Percentiles rank a stretch among this genome's conserved stretches.
These are phyloP conservation scores for Ceratocystis colombiana DNA, from an alignment of 2,329 filamentous ascomycete species.

Conservation along the genomic window DNA sequence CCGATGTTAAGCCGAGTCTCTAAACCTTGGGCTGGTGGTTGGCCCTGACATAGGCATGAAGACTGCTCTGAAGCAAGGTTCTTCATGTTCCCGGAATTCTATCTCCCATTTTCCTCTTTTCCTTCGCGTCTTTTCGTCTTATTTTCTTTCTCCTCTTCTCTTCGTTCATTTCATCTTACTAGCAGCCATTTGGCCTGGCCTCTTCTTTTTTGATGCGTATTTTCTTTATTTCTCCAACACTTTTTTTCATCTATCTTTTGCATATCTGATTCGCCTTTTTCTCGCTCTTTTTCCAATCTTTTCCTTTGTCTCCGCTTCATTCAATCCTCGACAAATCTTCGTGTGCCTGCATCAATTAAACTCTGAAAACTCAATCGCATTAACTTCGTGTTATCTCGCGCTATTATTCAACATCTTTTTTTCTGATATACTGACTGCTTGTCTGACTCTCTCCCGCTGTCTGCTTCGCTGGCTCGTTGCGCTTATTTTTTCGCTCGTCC, in stretches of 20 bases:
- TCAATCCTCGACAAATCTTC: background rate
- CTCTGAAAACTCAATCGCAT: conserved; percentile 5
- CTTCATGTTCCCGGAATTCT: background rate
- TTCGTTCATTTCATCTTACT: background rate
- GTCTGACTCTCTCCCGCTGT: background rate
- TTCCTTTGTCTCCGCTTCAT: conserved; percentile 13
- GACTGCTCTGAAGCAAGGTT: background rate
- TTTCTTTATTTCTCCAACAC: conserved; percentile 11
- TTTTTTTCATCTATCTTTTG: conserved; percentile 3
- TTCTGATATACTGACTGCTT: no score
- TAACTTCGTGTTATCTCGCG: conserved; percentile 12
- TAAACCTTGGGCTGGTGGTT: no score
- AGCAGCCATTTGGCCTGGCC: no score
- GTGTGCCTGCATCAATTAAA: conserved; percentile 11
- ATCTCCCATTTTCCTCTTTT: conserved; percentile 7
- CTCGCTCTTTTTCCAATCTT: conserved; percentile 16
- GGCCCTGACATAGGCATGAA: background rate
- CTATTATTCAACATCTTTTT: background rate
- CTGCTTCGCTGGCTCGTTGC: conserved; percentile 21
- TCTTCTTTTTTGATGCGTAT: background rate
- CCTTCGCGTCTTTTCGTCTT: conserved; percentile 5
- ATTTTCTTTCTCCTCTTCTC: conserved; percentile 7
- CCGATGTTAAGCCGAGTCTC: background rate
- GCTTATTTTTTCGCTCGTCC: background rate
- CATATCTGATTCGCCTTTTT: conserved; percentile 3